A percentile compares a stretch with the other conserved stretches of the same genome.
These are phyloP conservation scores for Fusarium torreyae DNA, from an alignment of 2,329 filamentous ascomycete species.

Conservation along the genomic window DNA sequence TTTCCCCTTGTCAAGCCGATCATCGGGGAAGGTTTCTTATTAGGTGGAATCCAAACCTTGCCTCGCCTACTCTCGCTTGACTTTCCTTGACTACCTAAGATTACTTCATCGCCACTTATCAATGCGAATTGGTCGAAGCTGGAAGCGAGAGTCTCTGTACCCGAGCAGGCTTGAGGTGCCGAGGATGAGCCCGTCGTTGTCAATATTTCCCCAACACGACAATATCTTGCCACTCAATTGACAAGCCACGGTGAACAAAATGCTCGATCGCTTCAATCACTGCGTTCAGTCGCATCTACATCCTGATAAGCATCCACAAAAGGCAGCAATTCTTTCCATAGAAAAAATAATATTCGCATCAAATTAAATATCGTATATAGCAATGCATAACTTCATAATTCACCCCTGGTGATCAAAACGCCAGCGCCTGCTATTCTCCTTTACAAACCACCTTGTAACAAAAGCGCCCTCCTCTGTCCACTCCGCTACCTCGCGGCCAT, in stretches of 20 bases:
- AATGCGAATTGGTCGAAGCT: neutral
- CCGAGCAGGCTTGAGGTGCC: neutral
- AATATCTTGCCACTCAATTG: too few relatives aligned
- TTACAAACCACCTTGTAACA: slow-evolving; percentile 54
- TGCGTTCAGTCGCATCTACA: too few relatives aligned
- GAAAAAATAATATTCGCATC: neutral
- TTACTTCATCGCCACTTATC: neutral
- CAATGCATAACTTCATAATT: slow-evolving; percentile 23
- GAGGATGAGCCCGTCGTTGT: too few relatives aligned
- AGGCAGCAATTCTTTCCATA: too few relatives aligned
- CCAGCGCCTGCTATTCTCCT: slow-evolving; percentile 56
- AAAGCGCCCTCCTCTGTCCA: slow-evolving; percentile 55
- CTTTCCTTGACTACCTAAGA: neutral
- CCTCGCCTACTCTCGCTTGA: neutral
- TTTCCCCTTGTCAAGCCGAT: neutral
- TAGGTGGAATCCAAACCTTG: neutral
- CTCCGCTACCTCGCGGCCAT: slow-evolving; percentile 49
- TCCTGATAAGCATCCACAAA: too few relatives aligned
- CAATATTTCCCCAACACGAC: too few relatives aligned
- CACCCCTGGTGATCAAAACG: slow-evolving; percentile 46
- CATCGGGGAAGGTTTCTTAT: neutral
- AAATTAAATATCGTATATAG: slow-evolving; percentile 27
- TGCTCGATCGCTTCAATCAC: too few relatives aligned
- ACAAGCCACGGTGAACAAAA: too few relatives aligned
- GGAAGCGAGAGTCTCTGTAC: too few relatives aligned